Percentiles rank a stretch among this genome's conserved stretches.
These are phyloP conservation scores for Lithospermum erythrorhizon DNA, from an alignment of 257 asterid genomes.

Conservation along the genomic window DNA sequence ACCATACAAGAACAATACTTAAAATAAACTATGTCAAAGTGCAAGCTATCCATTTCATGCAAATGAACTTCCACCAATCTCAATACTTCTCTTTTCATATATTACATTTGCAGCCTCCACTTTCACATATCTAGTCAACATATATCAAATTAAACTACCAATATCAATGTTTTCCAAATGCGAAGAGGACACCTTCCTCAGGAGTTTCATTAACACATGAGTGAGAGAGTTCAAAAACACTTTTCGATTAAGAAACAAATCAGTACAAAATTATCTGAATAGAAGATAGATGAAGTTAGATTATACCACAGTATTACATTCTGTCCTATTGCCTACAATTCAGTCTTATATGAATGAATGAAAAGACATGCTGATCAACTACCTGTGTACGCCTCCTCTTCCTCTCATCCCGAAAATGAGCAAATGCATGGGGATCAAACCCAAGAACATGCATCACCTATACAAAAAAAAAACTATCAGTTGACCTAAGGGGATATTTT, in stretches of 20 bases:
- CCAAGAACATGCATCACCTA: constrained; percentile 97
- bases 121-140: too few species aligned
- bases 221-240: not conserved
- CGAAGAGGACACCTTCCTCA: not conserved
- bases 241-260: not conserved
- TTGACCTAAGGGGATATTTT: constrained; percentile 8
- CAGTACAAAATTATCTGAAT: not conserved
- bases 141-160: not conserved
- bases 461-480: constrained; percentile 7
- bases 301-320: not conserved
- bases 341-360: not conserved
- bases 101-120: not conserved
- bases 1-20: too few species aligned
- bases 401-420: constrained; percentile 92
- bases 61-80: not conserved
- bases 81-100: not conserved
- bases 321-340: not conserved
- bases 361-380: constrained; percentile 5
- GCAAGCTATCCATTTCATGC: too few species aligned
- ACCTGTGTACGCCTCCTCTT: constrained; percentile 80
- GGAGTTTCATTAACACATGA: not conserved
- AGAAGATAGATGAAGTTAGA: not conserved
- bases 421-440: constrained; percentile 93
- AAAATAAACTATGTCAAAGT: too few species aligned
- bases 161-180: not conserved